Base-by-base conservation (phyloP, 2,329 filamentous ascomycete genomes). In the Colletotrichum sansevieriae region DNA sequence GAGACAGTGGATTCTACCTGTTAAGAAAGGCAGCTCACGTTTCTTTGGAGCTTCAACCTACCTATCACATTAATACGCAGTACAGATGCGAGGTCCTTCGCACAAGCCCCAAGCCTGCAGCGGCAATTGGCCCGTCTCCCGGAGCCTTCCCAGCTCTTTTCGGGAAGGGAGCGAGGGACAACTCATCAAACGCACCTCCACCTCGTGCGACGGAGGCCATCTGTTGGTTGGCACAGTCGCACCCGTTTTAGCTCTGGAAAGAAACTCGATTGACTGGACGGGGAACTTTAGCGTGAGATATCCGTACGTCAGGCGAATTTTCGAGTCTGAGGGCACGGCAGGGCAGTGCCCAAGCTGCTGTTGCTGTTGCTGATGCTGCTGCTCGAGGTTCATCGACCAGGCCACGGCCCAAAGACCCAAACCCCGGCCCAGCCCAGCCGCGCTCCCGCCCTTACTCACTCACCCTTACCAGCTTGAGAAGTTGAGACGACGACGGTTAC, bases 151-250 rank as follows among this genome's bases (percentile, higher is more conserved):
- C 49, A 68, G 65, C 65, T 68, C 55, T 18, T 59, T 68, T 68
- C 41, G 65, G 65, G 65, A 68, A 68, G 62, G 55, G 65, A 68
- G 68, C 47, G 64, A 68, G 25, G 65, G 44, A 64, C 68, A 68
- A 68, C 59, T 68, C 64, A 70, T 68, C 68, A 39, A 64, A 68
- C 7, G 41, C 55, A 44, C 33, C 64, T 63, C 67, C 63, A 67
- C 65, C 58, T 66, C 54, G 62, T 65, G 64, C 58, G 64, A 67
- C 59, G 20, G 33, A 25, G 37, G 15, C 29, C 47, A 41, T 55
- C 52, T 55, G 52, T 55, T 55, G 52, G 52, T 55, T 20, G 35
- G 33, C 52, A 55, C 35, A 55, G 52, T 52, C 49, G 49, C 49
- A 52, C 49, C 49, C 49, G 49, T 37, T 52, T 52, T 52, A 52